Conservation (phyloP, 805 yeast species). For the Candida sakaeoensis region DNA sequence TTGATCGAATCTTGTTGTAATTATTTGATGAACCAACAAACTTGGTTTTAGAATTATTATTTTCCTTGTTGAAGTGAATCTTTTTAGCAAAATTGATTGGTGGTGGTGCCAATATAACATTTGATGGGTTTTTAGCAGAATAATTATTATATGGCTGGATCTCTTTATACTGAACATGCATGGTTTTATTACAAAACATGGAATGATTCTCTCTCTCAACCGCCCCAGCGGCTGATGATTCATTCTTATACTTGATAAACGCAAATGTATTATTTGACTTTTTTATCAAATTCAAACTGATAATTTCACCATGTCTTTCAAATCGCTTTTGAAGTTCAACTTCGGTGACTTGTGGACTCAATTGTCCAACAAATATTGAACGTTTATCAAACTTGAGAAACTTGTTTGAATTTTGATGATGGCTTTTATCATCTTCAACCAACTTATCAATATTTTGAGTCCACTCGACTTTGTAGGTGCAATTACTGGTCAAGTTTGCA, state of each 20-base stretch:
- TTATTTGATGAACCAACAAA: constrained; percentile 15
- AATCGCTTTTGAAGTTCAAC: constrained; percentile 58
- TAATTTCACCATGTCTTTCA: constrained; percentile 61
- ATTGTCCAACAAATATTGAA: constrained; percentile 78
- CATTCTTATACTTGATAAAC: constrained; percentile 61
- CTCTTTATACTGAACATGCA: constrained; percentile 84
- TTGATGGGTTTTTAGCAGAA: constrained; percentile 1
- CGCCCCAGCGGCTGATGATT: constrained; percentile 79
- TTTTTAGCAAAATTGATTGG: constrained; percentile 54
- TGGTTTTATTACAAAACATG: constrained; percentile 64
- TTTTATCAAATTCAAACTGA: constrained; percentile 52
- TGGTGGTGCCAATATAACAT: constrained; percentile 69
- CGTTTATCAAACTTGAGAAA: constrained; percentile 59
- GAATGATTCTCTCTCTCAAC: constrained; percentile 84
- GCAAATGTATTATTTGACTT: constrained; percentile 58
- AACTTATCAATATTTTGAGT: constrained; percentile 71
- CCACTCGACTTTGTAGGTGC: constrained; percentile 67
- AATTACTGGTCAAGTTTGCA: constrained; percentile 58
- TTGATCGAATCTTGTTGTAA: constrained; percentile 7
- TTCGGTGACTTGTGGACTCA: constrained; percentile 52
- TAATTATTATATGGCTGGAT: constrained; percentile 21
- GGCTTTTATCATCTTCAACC: constrained; percentile 7
- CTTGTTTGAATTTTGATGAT: constrained; percentile 7
- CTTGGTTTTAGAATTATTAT: constrained; percentile 10
- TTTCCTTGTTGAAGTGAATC: constrained; percentile 23